Evolutionary conservation across 2,329 filamentous ascomycete genomes (phyloP).

Genomic region (Colletotrichum sojae): DNA sequence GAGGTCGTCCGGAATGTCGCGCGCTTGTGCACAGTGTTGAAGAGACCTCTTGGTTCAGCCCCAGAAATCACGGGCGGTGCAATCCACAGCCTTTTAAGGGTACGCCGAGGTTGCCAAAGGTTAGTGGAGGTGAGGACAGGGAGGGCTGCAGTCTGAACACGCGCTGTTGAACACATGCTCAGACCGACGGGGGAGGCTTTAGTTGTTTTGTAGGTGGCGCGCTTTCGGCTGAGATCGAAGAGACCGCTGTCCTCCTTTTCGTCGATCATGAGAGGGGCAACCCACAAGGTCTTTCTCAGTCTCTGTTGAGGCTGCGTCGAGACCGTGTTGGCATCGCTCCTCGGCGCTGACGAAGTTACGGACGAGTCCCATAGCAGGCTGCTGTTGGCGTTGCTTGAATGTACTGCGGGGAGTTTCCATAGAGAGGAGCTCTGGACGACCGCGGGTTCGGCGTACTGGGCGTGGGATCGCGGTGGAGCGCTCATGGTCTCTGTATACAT

Average conservation of each 20-base stretch:
- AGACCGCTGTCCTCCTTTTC: slow-evolving; percentile 41
- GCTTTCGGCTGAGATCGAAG: slow-evolving; percentile 42
- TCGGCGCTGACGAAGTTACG: neutral
- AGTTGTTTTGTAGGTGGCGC: slow-evolving; percentile 50
- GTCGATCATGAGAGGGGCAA: slow-evolving; percentile 9
- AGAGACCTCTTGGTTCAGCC: slow-evolving; percentile 41
- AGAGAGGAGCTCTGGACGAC: slow-evolving; percentile 54
- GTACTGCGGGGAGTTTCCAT: slow-evolving; percentile 46
- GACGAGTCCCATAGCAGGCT: slow-evolving; percentile 38
- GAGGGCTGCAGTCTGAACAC: slow-evolving; percentile 34
- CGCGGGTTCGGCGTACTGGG: slow-evolving; percentile 46
- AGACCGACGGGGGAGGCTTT: slow-evolving; percentile 51
- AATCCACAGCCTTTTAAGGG: slow-evolving; percentile 37
- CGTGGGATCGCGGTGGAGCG: slow-evolving; percentile 47
- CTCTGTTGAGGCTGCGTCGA: neutral
- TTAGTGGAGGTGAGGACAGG: slow-evolving; percentile 45
- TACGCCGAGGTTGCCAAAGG: slow-evolving; percentile 47
- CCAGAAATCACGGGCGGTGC: neutral
- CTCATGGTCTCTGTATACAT: slow-evolving; percentile 48
- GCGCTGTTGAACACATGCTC: slow-evolving; percentile 50
- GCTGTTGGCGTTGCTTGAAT: neutral
- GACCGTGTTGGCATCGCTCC: neutral
- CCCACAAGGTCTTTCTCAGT: slow-evolving; percentile 39
- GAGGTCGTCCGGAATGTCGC: slow-evolving; percentile 50
- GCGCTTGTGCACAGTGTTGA: slow-evolving; percentile 40